These are phyloP conservation scores for Arthrobotrys conoides DNA, from an alignment of 2,329 filamentous ascomycete genomes.

Conservation along the genomic window DNA sequence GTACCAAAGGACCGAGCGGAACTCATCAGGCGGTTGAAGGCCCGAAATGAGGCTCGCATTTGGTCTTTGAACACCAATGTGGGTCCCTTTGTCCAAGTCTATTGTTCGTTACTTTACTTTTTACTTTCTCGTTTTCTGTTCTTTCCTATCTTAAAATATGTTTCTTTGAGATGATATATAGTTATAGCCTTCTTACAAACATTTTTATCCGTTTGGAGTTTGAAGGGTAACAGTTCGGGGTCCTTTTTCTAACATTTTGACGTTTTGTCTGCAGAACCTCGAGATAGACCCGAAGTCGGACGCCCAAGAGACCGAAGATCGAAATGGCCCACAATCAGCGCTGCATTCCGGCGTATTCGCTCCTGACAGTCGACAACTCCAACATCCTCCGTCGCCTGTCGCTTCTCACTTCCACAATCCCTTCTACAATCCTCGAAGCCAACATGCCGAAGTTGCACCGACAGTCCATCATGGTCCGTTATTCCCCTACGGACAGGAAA, in stretches of 20 bases:
- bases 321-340: constrained; percentile 83
- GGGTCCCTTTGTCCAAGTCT: constrained; percentile 55
- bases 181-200: too few relatives aligned
- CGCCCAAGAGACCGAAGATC: constrained; percentile 64
- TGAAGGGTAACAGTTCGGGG: constrained; percentile 3
- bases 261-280: constrained; percentile 61
- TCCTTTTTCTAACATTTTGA: constrained; percentile 10
- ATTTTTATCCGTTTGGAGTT: neutral
- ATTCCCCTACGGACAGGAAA: constrained; percentile 44
- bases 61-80: constrained; percentile 79
- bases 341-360: constrained; percentile 79
- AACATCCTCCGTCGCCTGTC: constrained; percentile 69
- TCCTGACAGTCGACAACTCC: constrained; percentile 65
- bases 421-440: constrained; percentile 71
- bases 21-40: constrained; percentile 87
- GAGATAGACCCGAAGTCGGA: constrained; percentile 61
- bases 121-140: constrained; percentile 27
- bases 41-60: constrained; percentile 77
- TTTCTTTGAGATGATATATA: too few relatives aligned
- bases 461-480: constrained; percentile 62
- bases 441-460: constrained; percentile 71
- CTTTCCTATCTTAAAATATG: neutral
- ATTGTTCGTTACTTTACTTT: constrained; percentile 33
- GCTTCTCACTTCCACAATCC: constrained; percentile 52
- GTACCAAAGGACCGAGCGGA: constrained; percentile 75